A percentile compares a stretch with the other conserved stretches of the same genome.
Evolutionary conservation across 306 rosid genomes (phyloP).

Genomic region (Dalbergia cochinchinensis): DNA sequence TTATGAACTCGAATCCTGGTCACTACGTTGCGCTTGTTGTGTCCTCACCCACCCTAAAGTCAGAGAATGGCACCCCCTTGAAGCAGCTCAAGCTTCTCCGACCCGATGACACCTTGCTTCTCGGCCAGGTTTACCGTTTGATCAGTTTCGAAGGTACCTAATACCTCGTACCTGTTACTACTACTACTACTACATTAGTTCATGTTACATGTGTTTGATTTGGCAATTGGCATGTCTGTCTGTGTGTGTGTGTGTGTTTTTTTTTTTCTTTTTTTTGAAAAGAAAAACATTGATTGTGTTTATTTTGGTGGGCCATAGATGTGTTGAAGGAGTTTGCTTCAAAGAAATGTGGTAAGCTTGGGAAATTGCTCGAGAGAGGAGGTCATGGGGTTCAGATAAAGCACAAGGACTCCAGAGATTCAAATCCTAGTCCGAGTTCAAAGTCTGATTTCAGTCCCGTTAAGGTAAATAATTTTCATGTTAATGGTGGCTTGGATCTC

Average conservation of each 20-base stretch:
- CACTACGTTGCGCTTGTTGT: conserved; percentile 81
- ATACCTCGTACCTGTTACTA: too few species aligned
- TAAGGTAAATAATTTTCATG: conserved; percentile 49
- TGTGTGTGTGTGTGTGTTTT: too few species aligned
- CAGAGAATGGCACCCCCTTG: conserved; percentile 62
- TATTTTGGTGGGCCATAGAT: conserved; percentile 53
- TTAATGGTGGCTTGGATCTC: not conserved
- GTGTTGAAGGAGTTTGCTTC: conserved; percentile 94
- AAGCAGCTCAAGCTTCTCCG: conserved; percentile 94
- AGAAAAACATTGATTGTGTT: not conserved
- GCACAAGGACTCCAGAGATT: conserved; percentile 52
- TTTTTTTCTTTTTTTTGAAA: too few species aligned
- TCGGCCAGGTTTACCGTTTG: conserved; percentile 90
- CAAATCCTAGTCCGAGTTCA: conserved; percentile 46
- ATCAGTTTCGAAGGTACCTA: conserved; percentile 80
- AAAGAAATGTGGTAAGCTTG: conserved; percentile 81
- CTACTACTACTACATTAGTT: too few species aligned
- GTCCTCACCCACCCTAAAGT: conserved; percentile 55
- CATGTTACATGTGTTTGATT: too few species aligned
- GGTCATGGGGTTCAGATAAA: conserved; percentile 55
- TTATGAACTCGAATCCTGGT: conserved; percentile 85
- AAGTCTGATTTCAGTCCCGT: conserved; percentile 34
- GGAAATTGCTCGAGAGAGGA: conserved; percentile 72
- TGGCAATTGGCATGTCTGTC: too few species aligned
- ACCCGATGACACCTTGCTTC: conserved; percentile 81